These are phyloP conservation scores for Pseudozyma sp. DNA, from an alignment of 1,284 basidiomycete genomes.

Conservation along the genomic window DNA sequence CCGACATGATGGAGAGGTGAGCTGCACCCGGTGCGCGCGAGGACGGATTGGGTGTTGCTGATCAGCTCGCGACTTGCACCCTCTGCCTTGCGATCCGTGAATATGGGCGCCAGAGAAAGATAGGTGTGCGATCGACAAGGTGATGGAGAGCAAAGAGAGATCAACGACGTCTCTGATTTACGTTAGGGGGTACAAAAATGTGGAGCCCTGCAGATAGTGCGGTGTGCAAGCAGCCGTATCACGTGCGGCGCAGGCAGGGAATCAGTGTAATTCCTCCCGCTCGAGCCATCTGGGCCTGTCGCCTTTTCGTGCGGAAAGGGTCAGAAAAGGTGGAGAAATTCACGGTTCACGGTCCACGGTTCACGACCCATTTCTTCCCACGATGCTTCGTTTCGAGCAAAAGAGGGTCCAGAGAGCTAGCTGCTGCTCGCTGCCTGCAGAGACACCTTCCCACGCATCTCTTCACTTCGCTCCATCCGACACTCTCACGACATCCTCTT, in stretches of 20 bases:
- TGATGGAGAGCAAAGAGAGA: background rate
- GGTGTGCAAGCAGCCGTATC: slow-evolving; percentile 9
- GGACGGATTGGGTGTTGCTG: too few species aligned
- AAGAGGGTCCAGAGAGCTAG: slow-evolving; percentile 16
- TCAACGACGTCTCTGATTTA: background rate
- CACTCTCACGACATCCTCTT: background rate
- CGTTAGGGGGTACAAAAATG: slow-evolving; percentile 9
- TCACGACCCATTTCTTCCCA: slow-evolving; percentile 3
- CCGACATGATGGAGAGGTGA: slow-evolving; percentile 30
- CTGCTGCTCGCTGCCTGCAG: background rate
- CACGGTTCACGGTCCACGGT: background rate
- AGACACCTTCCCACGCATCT: background rate
- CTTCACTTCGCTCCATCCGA: slow-evolving; percentile 2
- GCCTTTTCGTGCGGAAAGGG: slow-evolving; percentile 21
- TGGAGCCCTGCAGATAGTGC: slow-evolving; percentile 9
- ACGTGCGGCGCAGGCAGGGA: slow-evolving; percentile 13
- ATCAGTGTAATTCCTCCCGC: background rate
- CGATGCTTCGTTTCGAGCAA: background rate
- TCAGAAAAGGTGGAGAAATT: slow-evolving; percentile 7
- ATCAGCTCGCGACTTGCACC: too few species aligned
- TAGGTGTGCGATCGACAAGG: too few species aligned
- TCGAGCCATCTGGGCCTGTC: slow-evolving; percentile 19
- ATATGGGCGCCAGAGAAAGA: too few species aligned
- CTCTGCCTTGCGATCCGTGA: too few species aligned
- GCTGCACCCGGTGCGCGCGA: background rate